Conservation (phyloP, 2,329 filamentous ascomycete genomes). For the Epichloe amarillans region DNA sequence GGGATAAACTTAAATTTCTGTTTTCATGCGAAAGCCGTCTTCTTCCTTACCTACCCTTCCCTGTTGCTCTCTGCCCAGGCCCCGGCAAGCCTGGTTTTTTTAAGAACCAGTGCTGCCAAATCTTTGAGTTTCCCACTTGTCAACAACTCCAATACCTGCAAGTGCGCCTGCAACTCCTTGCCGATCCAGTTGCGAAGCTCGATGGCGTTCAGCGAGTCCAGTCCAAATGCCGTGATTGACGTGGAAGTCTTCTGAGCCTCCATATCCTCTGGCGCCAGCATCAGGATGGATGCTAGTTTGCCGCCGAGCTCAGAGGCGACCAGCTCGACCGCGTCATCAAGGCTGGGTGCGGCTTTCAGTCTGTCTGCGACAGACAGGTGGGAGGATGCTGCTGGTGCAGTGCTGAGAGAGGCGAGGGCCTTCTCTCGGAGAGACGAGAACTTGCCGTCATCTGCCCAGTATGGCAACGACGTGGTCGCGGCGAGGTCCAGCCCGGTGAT, state of each 20-base stretch:
- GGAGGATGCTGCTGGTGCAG: conserved; percentile 1
- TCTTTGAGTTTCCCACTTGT: conserved; percentile 29
- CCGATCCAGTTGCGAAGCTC: conserved; percentile 39
- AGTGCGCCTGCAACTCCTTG: conserved; percentile 25
- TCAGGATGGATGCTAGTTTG: conserved; percentile 23
- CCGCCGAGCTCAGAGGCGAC: conserved; percentile 11
- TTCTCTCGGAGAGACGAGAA: conserved; percentile 34
- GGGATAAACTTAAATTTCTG: no score
- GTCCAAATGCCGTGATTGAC: conserved; percentile 15
- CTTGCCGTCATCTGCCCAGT: conserved; percentile 41
- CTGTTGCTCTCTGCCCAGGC: conserved; percentile 4
- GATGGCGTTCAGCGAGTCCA: conserved; percentile 37
- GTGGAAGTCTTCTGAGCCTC: conserved; percentile 9
- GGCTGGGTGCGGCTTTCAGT: conserved; percentile 5
- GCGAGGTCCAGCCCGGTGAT: conserved; percentile 41
- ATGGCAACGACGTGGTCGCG: conserved; percentile 22
- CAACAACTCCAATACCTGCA: conserved; percentile 42
- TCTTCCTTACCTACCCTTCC: no score
- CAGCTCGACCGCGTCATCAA: conserved; percentile 14
- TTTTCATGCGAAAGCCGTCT: no score
- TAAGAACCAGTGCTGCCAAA: conserved; percentile 13
- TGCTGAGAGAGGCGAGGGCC: conserved; percentile 13
- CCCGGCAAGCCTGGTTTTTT: conserved; percentile 13
- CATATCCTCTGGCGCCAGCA: conserved; percentile 14
- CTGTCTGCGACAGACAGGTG: conserved; percentile 9